Evolutionary conservation across 163 green algal species (phyloP).

Genomic region (Scenedesmus sp.): DNA sequence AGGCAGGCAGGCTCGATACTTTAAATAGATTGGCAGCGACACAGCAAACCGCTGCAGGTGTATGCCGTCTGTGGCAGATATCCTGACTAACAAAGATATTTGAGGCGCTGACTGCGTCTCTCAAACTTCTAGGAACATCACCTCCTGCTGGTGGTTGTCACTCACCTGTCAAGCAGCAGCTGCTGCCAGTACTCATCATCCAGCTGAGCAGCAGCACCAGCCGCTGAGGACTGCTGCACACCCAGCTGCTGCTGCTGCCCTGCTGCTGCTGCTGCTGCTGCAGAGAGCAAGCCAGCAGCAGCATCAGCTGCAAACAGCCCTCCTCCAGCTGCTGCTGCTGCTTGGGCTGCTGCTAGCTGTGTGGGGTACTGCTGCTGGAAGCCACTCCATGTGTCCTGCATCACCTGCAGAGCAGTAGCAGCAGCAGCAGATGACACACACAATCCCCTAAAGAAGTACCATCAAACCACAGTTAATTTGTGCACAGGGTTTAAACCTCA

Average conservation of each 20-base stretch:
- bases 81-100: too few species aligned
- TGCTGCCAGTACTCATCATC: neutral
- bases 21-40: too few species aligned
- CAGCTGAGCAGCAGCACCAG: neutral
- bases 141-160: neutral
- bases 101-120: too few species aligned
- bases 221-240: neutral
- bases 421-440: neutral
- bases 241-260: neutral
- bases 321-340: neutral
- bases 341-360: neutral
- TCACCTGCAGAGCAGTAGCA: neutral
- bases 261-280: neutral
- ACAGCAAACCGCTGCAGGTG: too few species aligned
- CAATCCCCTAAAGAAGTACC: too few species aligned
- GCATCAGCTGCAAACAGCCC: neutral
- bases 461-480: too few species aligned
- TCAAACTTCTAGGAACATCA: too few species aligned
- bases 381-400: neutral
- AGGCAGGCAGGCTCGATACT: neutral
- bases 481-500: too few species aligned
- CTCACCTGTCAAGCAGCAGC: constrained; percentile 4
- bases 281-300: neutral
- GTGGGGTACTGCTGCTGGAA: neutral
- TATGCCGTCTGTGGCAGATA: too few species aligned